A percentile compares a stretch with the other conserved stretches of the same genome.
phyloP scores from a whole-genome alignment of 2,329 filamentous ascomycete genomes.

The Fusarium sp. region DNA sequence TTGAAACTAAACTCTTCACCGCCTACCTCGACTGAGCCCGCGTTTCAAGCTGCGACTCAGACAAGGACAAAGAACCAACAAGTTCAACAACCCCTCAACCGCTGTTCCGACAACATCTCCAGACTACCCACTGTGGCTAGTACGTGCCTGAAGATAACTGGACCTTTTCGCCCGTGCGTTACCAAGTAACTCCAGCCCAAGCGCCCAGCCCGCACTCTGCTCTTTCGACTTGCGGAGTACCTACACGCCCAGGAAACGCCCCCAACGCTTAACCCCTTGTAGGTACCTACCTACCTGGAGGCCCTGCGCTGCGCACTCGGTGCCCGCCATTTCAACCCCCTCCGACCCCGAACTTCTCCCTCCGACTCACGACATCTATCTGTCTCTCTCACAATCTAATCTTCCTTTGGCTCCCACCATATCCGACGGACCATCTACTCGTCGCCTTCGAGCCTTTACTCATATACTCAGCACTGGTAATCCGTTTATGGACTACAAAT shows the following conservation, averaged over 20 bases:
- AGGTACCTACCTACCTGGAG: constrained; percentile 31
- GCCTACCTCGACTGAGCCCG: constrained; percentile 34
- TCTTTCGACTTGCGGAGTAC: constrained; percentile 28
- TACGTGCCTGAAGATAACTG: constrained; percentile 34
- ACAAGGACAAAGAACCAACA: constrained; percentile 18
- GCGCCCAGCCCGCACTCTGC: constrained; percentile 24
- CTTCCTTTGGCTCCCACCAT: constrained; percentile 39
- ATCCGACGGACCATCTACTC: constrained; percentile 29
- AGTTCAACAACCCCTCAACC: constrained; percentile 26
- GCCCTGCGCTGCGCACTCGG: constrained; percentile 37
- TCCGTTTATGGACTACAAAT: constrained; percentile 42
- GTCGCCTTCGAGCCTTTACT: constrained; percentile 8
- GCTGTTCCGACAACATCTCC: constrained; percentile 32
- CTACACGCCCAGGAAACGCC: constrained; percentile 25
- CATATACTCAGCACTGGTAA: constrained; percentile 9
- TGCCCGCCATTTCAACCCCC: constrained; percentile 48
- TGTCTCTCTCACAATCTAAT: constrained; percentile 41
- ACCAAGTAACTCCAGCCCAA: constrained; percentile 39
- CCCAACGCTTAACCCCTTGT: constrained; percentile 34
- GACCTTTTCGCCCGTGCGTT: constrained; percentile 39
- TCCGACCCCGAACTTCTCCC: constrained; percentile 41
- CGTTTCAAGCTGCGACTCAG: constrained; percentile 22
- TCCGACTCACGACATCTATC: constrained; percentile 43
- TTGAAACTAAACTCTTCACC: constrained; percentile 41
- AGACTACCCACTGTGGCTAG: constrained; percentile 38